Conservation (phyloP, 345 rosid species). For the Pistacia vera region DNA sequence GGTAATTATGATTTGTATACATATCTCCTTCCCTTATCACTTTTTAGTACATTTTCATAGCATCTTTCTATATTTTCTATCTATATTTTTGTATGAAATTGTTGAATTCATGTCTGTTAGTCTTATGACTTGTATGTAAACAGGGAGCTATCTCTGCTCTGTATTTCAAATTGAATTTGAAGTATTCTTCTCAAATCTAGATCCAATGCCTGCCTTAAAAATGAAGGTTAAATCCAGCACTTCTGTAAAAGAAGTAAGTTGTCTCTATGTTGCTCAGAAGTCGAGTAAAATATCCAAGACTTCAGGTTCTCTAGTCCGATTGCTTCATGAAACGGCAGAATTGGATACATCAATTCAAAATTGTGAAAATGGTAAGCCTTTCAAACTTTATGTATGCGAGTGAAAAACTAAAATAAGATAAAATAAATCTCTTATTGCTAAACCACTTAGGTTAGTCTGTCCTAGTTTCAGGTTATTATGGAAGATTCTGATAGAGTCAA, state of each 20-base stretch:
- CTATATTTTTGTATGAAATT: background rate
- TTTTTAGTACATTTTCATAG: background rate
- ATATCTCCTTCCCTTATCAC: too few relatives aligned
- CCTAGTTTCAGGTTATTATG: background rate
- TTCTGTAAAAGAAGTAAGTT: constrained; percentile 41
- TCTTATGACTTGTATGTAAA: background rate
- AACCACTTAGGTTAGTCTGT: too few relatives aligned
- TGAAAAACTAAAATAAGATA: background rate
- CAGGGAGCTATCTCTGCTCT: constrained; percentile 1
- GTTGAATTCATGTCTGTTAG: background rate
- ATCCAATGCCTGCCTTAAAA: constrained; percentile 66
- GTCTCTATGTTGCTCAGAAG: constrained; percentile 50
- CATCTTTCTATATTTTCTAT: background rate
- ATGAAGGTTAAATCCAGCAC: constrained; percentile 56
- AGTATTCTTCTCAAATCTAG: constrained; percentile 21
- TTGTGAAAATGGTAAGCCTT: constrained; percentile 40
- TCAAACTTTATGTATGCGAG: background rate
- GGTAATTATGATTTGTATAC: background rate
- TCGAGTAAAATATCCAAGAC: constrained; percentile 54
- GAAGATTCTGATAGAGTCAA: background rate
- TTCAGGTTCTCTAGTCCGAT: constrained; percentile 35
- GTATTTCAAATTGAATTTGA: constrained; percentile 4
- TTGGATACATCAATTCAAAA: constrained; percentile 26
- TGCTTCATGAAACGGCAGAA: constrained; percentile 36
- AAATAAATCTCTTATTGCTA: background rate